Base-by-base conservation (phyloP, 2,329 filamentous ascomycete species). In the Pseudogymnoascus sp. region DNA sequence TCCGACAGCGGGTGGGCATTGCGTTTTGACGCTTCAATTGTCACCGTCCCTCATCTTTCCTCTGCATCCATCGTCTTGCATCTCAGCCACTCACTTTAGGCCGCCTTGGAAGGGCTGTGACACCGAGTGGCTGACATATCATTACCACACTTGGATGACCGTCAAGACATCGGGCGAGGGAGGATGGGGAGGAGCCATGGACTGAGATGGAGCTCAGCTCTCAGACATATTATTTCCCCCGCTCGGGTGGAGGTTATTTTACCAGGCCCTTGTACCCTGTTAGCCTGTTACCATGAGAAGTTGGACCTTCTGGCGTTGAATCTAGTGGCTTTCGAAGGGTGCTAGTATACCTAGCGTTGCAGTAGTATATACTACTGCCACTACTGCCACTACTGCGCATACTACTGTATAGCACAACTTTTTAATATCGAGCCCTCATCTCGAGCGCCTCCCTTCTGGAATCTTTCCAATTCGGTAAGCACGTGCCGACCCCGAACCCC, bases 391-490 rank as follows among this genome's bases (percentile, higher is more conserved):
- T 47, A 47, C 47, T 54, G 47, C 47, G 47, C n/a, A 54, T 31
- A 5, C 47, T 54, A 54, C 47, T 54, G 47, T 31, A 54, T n/a
- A 54, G 47, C 47, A 54, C 47, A 31, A 54, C 47, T 54, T 54
- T 42, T 54, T 54, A 54, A 54, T 54, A 54, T 54, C 47, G 26
- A 31, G 26, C 6, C 47, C 26, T 54, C 47, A 54, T 31, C n/a
- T 54, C 47, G 14, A 54, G 47, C 47, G 47, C 47, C 47, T 54
- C n/a, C 26, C 47, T 54, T 54, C 47, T 54, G 47, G 47, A 54
- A 54, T 54, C 47, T 54, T 54, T 54, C 47, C 47, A 54, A 54
- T 54, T 54, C 26, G 47, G 47, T 54, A 54, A 54, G 47, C 47
- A 54, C 26, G 47, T 54, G 47, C 47, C 47, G 47, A 54, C 47